phyloP scores from a whole-genome alignment of 73 alveolate species.

The Uronychia binucleata region DNA sequence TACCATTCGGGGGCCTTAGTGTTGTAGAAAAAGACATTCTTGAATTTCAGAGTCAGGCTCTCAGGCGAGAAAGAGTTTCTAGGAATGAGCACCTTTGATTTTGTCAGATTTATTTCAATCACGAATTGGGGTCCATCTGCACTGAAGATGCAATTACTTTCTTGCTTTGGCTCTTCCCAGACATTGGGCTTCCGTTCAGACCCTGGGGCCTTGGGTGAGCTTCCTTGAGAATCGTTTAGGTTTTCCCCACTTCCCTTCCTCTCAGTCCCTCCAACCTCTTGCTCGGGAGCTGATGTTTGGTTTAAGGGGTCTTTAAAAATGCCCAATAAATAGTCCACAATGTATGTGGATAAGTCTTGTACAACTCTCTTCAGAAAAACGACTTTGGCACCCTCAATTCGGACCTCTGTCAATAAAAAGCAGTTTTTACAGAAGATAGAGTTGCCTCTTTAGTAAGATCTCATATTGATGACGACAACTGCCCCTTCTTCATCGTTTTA shows the following conservation, averaged over 20 bases:
- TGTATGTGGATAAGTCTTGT: not conserved
- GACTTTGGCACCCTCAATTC: not conserved
- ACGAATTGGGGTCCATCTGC: not conserved
- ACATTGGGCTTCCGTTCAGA: not conserved
- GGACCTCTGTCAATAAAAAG: not conserved
- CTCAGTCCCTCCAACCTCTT: not conserved
- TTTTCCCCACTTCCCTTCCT: not conserved
- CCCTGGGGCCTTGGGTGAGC: not conserved
- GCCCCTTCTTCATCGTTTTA: not conserved
- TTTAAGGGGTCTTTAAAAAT: not conserved
- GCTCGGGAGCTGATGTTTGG: not conserved
- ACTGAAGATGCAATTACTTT: not conserved
- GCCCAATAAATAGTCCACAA: not conserved
- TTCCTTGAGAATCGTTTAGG: not conserved
- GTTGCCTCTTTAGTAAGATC: not conserved
- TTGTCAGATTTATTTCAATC: not conserved
- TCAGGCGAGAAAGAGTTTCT: not conserved
- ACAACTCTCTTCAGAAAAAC: not conserved
- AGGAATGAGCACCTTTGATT: not conserved
- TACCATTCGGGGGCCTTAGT: not conserved
- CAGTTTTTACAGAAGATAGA: not conserved
- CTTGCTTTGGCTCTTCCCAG: not conserved
- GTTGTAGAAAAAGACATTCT: not conserved
- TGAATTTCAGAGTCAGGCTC: not conserved
- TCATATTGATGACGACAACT: not conserved